Conservation (phyloP, 2,329 filamentous ascomycete species). For the Dothiorella sarmentorum region DNA sequence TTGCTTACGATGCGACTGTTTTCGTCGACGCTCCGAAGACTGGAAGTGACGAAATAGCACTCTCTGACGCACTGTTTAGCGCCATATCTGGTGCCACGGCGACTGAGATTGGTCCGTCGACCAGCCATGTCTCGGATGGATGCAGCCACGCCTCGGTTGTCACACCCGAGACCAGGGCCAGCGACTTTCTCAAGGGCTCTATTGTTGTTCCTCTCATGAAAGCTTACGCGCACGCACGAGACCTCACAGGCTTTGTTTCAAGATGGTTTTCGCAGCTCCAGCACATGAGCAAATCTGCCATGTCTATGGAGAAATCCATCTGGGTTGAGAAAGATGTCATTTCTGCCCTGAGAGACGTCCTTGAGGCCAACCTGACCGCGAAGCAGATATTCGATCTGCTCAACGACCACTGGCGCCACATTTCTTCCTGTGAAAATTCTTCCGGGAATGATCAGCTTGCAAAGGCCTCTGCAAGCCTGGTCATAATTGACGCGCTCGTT, state of each 20-base stretch:
- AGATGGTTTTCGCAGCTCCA: constrained; percentile 34
- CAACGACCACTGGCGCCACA: constrained; percentile 25
- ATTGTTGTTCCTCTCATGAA: constrained; percentile 33
- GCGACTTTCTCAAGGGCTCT: constrained; percentile 11
- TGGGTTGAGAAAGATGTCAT: constrained; percentile 31
- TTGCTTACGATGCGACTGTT: constrained; percentile 31
- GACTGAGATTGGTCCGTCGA: not conserved
- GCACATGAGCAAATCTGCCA: not conserved
- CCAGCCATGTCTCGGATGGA: not conserved
- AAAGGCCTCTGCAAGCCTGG: constrained; percentile 12
- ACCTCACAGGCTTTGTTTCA: constrained; percentile 34
- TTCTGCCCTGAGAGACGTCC: constrained; percentile 24
- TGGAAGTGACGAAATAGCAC: not conserved
- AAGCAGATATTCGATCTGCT: constrained; percentile 32
- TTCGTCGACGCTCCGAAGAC: constrained; percentile 28
- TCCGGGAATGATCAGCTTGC: not conserved
- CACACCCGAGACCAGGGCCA: not conserved
- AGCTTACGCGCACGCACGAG: constrained; percentile 33
- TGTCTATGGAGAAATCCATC: constrained; percentile 21
- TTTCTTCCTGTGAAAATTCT: constrained; percentile 1
- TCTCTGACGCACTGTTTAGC: constrained; percentile 9
- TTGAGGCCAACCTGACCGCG: constrained; percentile 34
- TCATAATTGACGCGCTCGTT: constrained; percentile 13
- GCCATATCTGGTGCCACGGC: not conserved
- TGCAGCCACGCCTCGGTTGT: not conserved